Base-by-base conservation (phyloP, 2,329 filamentous ascomycete genomes). In the Rhinocladiella similis region DNA sequence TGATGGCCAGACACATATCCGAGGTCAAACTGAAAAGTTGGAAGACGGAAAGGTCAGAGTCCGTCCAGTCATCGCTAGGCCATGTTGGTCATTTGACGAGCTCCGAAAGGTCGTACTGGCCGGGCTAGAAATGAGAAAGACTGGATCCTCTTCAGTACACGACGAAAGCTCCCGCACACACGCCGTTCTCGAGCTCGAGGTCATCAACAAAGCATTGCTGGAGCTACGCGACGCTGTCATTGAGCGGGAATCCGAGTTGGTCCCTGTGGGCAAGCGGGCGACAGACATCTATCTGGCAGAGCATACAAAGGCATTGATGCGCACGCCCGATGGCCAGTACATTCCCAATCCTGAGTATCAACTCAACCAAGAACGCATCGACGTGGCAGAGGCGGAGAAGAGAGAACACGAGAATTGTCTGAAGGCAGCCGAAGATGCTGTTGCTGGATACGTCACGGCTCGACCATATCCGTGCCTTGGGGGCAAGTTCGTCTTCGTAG, bases 131-230 rank as follows among this genome's bases (percentile, higher is more conserved):
- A 57, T 65, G 4, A 62, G 74, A 18, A 64, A 67, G 2, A 72
- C 69, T 0, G 75, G 73, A 1, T 67, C 70, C 5, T 78, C 76
- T 1, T 69, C 67, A 0, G 60, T 77, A 0, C 75, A 78, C 56
- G 72, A 77, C 48, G 69, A 77, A 54, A 78, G 75, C 53, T 77
- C 75, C 0, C 68, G 76, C 2, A 77, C 76, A 0, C 75, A 78
- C 60, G 75, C 75, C 0, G 64, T 78, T 0, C 47, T 78, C 3
- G 70, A 77, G 54, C 53, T 79, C 0, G 76, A 78, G 52, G 67
- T 78, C 36, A 61, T 78, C 5, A 77, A 69, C 13, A 62, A 63
- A 39, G 54, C 57, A 3, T 58, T 77, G 1, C 54, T 76, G 0
- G 67, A 71, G 6, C 72, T 73, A 0, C 67, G 74, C 3, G 61